phyloP scores from a whole-genome alignment of 257 asterid species.

The Solanum piurae region DNA sequence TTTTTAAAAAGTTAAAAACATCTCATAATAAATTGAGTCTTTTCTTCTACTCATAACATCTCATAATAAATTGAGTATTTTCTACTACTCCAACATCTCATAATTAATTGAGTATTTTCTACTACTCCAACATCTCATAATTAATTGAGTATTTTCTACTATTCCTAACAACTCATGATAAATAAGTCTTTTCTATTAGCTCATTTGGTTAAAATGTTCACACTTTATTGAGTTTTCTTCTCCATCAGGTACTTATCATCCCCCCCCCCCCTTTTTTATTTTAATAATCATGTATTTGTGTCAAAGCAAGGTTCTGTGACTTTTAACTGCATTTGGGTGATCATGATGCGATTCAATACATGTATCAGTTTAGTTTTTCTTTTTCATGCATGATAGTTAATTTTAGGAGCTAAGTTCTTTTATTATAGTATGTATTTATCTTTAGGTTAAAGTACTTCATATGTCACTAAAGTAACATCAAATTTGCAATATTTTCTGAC shows the following conservation, averaged over 20 bases:
- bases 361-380: background rate
- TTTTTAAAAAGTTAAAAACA: background rate
- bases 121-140: background rate
- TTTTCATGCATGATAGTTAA: background rate
- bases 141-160: background rate
- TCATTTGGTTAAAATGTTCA: background rate
- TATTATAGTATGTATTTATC: background rate
- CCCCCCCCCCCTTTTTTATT: background rate
- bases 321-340: background rate
- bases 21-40: background rate
- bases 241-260: background rate
- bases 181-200: background rate
- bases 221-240: background rate
- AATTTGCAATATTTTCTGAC: background rate
- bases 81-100: background rate
- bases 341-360: background rate
- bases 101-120: too few relatives aligned
- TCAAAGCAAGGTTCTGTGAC: background rate
- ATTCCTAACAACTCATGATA: background rate
- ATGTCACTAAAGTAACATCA: background rate
- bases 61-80: background rate
- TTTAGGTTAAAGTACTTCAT: background rate
- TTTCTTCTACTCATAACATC: background rate
- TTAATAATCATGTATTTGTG: background rate
- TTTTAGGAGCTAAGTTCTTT: background rate